A percentile compares a stretch with the other conserved stretches of the same genome.
Evolutionary conservation across 1,139 yeast species (phyloP).

Genomic region (Scheffersomyces segobiensis): DNA sequence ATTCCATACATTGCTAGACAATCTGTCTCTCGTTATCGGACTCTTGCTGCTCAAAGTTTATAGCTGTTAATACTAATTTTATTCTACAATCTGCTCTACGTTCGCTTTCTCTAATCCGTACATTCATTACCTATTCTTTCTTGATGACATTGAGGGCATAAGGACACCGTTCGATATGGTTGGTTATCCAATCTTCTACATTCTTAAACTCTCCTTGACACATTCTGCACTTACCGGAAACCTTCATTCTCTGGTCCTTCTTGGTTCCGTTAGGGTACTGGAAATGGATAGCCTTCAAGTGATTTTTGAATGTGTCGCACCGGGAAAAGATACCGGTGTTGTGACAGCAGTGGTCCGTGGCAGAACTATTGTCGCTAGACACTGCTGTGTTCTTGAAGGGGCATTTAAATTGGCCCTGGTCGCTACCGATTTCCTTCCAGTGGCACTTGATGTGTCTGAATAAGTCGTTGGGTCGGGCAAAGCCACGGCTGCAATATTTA

Average conservation of each 20-base stretch:
- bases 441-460: slow-evolving; percentile 84
- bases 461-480: slow-evolving; percentile 85
- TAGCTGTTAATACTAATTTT: neutral
- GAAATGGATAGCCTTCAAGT: slow-evolving; percentile 85
- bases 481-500: slow-evolving; percentile 75
- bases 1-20: no score
- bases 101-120: neutral
- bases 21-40: no score
- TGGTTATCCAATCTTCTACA: slow-evolving; percentile 77
- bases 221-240: slow-evolving; percentile 73
- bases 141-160: slow-evolving; percentile 19
- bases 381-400: slow-evolving; percentile 35
- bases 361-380: slow-evolving; percentile 3
- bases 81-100: neutral
- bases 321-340: slow-evolving; percentile 81
- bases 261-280: slow-evolving; percentile 86
- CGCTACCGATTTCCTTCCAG: slow-evolving; percentile 63
- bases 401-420: slow-evolving; percentile 49
- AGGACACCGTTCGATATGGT: slow-evolving; percentile 69
- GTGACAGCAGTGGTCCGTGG: slow-evolving; percentile 60
- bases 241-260: slow-evolving; percentile 69
- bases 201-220: slow-evolving; percentile 65
- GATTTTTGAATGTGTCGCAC: slow-evolving; percentile 91
- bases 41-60: no score
- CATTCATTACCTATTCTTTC: slow-evolving; percentile 5